Base-by-base conservation (phyloP, 2,329 filamentous ascomycete genomes). In the Hypoxylon sp. region DNA sequence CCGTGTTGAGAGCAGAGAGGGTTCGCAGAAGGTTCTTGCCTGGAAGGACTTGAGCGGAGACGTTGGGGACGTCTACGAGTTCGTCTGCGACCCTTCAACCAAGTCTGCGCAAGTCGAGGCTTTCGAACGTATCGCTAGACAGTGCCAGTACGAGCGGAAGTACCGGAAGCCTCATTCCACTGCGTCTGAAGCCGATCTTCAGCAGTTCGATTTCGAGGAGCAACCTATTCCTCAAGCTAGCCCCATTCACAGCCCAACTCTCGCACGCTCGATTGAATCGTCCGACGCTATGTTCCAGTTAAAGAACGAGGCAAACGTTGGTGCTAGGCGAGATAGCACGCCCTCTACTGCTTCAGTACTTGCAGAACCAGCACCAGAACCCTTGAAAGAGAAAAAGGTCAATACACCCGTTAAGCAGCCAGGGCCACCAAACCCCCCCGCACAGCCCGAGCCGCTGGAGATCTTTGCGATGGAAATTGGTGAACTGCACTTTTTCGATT, bases 91-190 rank as follows among this genome's bases (percentile, higher is more conserved):
- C 80, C 78, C 84, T 39, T 89, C 90, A 11, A 87, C 91, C 43
- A 83, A 89, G 27, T 82, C 88, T 2, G 85, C 88, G 50, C 91
- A 94, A 72, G 90, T 96, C 23, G 85, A 90, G 47, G 88, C 90
- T 14, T 98, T 99, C 78, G 89, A 95, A 75, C 85, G 91, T 57
- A 90, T 93, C 56, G 92, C 96, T 6, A 87, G 92, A 62, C 90
- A 97, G 87, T 97, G 96, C 78, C 96, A 99, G 80, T 99, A 96
- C 90, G 96, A 99, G 82, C 88, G 95, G 75, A 98, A 97, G 79
- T 96, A 96, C 79, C 88, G 93, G 68, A 91, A 90, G 75, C 90
- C 88, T 39, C 87, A 93, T 72, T 89, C 93, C 47, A 90, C 89
- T 51, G 96, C 96, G 1, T 93, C 93, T 7, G 90, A 94, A 62